A percentile compares a stretch with the other conserved stretches of the same genome.
These are phyloP conservation scores for Naganishia onofrii DNA, from an alignment of 768 basidiomycete genomes.

Conservation along the genomic window DNA sequence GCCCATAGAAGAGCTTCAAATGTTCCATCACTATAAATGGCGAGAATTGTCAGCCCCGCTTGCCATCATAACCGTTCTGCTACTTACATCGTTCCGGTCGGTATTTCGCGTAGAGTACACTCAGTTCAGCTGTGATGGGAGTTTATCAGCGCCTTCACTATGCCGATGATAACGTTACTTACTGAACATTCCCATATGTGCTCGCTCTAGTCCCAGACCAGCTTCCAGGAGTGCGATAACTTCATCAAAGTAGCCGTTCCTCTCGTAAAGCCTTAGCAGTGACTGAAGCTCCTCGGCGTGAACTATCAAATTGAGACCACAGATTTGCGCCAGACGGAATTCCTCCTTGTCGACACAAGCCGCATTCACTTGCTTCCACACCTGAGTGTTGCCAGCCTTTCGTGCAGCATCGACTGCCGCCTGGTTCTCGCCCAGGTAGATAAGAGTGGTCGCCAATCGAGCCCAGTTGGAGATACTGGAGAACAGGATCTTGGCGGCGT, in stretches of 20 bases:
- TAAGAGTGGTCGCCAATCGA: constrained; percentile 91
- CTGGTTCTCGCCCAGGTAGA: constrained; percentile 97
- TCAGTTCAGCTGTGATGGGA: constrained; percentile 76
- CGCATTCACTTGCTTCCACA: constrained; percentile 99
- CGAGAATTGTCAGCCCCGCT: constrained; percentile 27
- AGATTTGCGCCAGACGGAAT: constrained; percentile 97
- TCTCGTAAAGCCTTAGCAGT: constrained; percentile 79
- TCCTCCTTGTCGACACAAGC: constrained; percentile 97
- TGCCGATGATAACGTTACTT: constrained; percentile 3
- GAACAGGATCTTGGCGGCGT: constrained; percentile 93
- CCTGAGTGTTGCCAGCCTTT: constrained; percentile 98
- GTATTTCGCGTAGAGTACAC: constrained; percentile 91
- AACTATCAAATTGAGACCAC: constrained; percentile 91
- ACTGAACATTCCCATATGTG: constrained; percentile 62
- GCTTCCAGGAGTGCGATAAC: constrained; percentile 87
- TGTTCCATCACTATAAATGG: constrained; percentile 84
- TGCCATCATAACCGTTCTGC: too few relatives aligned
- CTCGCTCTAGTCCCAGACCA: constrained; percentile 86
- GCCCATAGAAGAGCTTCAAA: constrained; percentile 79
- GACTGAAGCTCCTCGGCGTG: constrained; percentile 54
- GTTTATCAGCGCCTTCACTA: constrained; percentile 30
- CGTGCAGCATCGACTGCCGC: constrained; percentile 98
- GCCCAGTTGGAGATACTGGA: constrained; percentile 99
- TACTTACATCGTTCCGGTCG: constrained; percentile 80
- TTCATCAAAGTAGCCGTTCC: constrained; percentile 89